Conservation (phyloP, 768 basidiomycete species). For the Asterophora parasitica region DNA sequence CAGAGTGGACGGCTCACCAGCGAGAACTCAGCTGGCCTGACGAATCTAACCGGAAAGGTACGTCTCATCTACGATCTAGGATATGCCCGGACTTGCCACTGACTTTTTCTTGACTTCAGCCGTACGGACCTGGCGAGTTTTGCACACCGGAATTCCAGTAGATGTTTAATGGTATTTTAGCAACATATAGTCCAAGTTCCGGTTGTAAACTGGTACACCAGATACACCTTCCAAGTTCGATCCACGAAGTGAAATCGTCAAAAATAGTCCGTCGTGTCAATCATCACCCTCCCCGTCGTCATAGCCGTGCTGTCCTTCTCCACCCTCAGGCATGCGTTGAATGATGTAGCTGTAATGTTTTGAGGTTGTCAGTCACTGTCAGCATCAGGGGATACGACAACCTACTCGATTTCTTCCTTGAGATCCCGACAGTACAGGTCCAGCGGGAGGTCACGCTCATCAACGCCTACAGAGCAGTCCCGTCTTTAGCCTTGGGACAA, state of each 20-base stretch:
- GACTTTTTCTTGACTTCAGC: constrained; percentile 41
- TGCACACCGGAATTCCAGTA: constrained; percentile 77
- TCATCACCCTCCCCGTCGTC: constrained; percentile 84
- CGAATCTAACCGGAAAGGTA: constrained; percentile 73
- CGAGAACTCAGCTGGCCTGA: constrained; percentile 91
- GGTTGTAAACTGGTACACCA: background rate
- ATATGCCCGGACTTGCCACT: background rate
- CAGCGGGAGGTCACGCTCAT: constrained; percentile 66
- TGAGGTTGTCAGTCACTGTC: background rate
- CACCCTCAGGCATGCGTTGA: constrained; percentile 66
- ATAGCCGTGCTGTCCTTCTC: constrained; percentile 64
- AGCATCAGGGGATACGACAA: constrained; percentile 21
- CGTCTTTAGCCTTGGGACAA: background rate
- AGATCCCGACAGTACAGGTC: constrained; percentile 86
- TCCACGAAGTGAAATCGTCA: constrained; percentile 6
- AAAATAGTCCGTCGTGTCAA: constrained; percentile 28
- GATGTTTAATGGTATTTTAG: background rate
- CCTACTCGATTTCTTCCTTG: constrained; percentile 75
- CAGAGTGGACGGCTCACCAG: constrained; percentile 83
- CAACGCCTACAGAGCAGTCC: constrained; percentile 43
- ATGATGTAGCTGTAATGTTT: constrained; percentile 55
- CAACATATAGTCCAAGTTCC: constrained; percentile 1
- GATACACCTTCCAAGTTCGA: background rate
- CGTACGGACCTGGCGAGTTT: constrained; percentile 90
- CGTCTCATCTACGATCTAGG: constrained; percentile 15